Evolutionary conservation across 495 filamentous ascomycete species (phyloP), one percentile per base, ranked within the genome.

Genomic region (Aspergillus saccharolyticus): DNA sequence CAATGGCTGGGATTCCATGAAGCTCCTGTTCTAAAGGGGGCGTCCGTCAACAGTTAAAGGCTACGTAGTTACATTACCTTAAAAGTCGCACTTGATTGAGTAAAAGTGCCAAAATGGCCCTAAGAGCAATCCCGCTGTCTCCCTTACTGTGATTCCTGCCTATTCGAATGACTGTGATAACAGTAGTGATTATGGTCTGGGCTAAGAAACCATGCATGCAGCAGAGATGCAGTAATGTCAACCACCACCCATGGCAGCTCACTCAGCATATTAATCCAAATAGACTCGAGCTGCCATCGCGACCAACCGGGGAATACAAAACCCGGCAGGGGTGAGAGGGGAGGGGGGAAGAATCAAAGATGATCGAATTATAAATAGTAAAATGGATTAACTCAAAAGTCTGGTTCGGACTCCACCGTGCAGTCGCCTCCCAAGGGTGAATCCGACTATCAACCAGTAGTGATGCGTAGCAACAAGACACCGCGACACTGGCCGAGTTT

Each of bases 371-470:
- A 50, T 50, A 50, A 50, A 50, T 50, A 50, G 47, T 20, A 50
- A 50, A 28, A 8, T 39, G 33, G 33, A 39, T 5, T 15, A 39
- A 50, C 22, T n/a, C 14, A 24, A 14, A n/a, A 18, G 47, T 17
- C 22, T 50, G 47, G 47, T 30, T 25, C 47, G 21, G 47, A 50
- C 47, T 50, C 47, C 47, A 50, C 47, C 24, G 15, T 17, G 22
- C 15, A 50, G 15, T 50, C 47, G 28, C 33, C 33, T 39, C 12
- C 33, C 33, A 39, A 39, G 33, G 47, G 22, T 30, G 24, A n/a
- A 49, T 22, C 46, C 46, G 46, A 21, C 20, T 28, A 50, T 28
- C 47, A 50, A 4, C 24, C 47, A 39, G 33, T 39, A 39, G 33
- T 39, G 33, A 12, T 50, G n/a, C 20, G 47, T 24, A 46, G 44